These are phyloP conservation scores for Alternaria viburni DNA, from an alignment of 2,329 filamentous ascomycete genomes.

Conservation along the genomic window DNA sequence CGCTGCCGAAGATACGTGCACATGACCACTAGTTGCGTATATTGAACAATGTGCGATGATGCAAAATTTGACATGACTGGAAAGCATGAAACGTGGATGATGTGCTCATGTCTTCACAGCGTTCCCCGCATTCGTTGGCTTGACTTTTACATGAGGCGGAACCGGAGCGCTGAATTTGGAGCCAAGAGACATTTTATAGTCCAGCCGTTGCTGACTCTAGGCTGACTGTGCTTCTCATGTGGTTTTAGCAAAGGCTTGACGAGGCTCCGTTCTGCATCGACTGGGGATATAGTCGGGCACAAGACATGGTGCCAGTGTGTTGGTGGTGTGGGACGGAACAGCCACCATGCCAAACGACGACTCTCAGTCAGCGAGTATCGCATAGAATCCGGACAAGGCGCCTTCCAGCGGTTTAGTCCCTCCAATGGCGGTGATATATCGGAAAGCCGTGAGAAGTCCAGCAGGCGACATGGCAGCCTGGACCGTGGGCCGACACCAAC, in stretches of 20 bases:
- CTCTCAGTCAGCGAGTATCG: neutral
- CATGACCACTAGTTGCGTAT: neutral
- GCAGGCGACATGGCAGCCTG: neutral
- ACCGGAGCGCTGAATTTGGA: neutral
- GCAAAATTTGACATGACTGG: neutral
- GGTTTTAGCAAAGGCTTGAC: neutral
- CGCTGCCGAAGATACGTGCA: neutral
- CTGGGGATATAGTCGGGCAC: neutral
- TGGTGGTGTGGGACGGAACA: neutral
- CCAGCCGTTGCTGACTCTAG: neutral
- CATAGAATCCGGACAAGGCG: neutral
- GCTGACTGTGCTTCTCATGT: neutral
- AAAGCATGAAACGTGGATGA: neutral
- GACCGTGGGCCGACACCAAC: neutral
- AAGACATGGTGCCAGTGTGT: neutral
- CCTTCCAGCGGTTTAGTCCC: constrained; percentile 2
- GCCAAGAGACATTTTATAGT: neutral
- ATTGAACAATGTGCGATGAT: neutral
- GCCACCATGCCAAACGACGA: neutral
- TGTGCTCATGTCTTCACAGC: neutral
- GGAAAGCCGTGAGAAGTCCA: neutral
- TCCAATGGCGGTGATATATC: constrained; percentile 6
- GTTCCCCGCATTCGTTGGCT: neutral
- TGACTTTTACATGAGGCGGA: neutral
- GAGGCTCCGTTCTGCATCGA: neutral